These are phyloP conservation scores for Aspergillus ibericus DNA, from an alignment of 2,329 filamentous ascomycete genomes.

Conservation along the genomic window DNA sequence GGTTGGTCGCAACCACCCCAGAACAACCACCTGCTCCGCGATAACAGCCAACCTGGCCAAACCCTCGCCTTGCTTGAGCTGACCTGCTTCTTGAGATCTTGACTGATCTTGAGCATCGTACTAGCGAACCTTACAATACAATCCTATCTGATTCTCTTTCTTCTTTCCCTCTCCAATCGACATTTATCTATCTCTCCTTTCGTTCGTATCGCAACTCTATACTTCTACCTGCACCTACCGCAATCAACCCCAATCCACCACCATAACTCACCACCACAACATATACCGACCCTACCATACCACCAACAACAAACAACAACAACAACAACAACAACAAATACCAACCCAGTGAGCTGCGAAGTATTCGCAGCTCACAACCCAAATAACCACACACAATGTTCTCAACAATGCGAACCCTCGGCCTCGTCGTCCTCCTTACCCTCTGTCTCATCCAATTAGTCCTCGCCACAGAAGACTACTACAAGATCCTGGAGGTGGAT, in stretches of 20 bases:
- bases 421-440: slow-evolving; percentile 33
- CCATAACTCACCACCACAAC: background rate
- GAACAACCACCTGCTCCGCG: background rate
- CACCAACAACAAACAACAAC: background rate
- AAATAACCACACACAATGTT: background rate
- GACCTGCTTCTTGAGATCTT: slow-evolving; percentile 18
- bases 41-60: slow-evolving; percentile 3
- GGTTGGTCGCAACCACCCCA: background rate
- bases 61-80: background rate
- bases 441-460: slow-evolving; percentile 41
- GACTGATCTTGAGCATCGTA: slow-evolving; percentile 17
- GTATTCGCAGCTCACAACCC: background rate
- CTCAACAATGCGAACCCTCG: slow-evolving; percentile 36
- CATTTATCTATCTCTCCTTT: background rate
- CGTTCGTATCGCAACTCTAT: too few species aligned
- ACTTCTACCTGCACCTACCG: background rate
- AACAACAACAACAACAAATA: too few species aligned
- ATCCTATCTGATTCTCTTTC: background rate
- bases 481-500: slow-evolving; percentile 75
- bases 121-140: background rate
- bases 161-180: background rate
- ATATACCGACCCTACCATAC: too few species aligned
- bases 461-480: slow-evolving; percentile 48
- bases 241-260: background rate
- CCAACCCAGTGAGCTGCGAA: background rate